phyloP scores from a whole-genome alignment of 352 stramenopile species.

The Aphanomyces astaci region DNA sequence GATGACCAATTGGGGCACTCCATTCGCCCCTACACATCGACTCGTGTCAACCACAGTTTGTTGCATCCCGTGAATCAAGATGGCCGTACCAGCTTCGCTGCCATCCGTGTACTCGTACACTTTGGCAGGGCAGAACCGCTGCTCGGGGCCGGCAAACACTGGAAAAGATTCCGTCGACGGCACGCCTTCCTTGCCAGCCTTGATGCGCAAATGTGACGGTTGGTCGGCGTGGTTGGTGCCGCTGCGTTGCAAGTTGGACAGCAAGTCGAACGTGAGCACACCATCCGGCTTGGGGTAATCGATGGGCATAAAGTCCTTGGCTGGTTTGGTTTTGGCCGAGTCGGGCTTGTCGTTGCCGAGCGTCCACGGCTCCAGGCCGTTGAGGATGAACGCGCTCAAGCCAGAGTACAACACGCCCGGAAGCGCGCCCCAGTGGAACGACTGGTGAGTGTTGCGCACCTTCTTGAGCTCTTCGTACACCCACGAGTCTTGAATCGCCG shows the following conservation, averaged over 20 bases:
- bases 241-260: conserved; percentile 96
- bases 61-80: conserved; percentile 1
- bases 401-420: conserved; percentile 92
- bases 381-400: conserved; percentile 88
- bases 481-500: conserved; percentile 90
- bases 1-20: conserved; percentile 92
- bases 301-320: conserved; percentile 87
- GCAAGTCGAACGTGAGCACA: conserved; percentile 95
- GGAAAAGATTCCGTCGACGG: conserved; percentile 83
- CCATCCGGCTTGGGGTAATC: conserved; percentile 96
- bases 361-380: conserved; percentile 96
- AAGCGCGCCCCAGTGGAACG: conserved; percentile 93
- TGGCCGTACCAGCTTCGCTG: conserved; percentile 35
- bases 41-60: background rate
- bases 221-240: conserved; percentile 99
- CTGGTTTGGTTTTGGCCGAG: conserved; percentile 87
- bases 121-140: conserved; percentile 96
- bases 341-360: conserved; percentile 80
- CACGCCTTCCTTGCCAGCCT: conserved; percentile 81
- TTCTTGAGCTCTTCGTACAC: conserved; percentile 95
- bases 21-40: conserved; percentile 34
- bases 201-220: conserved; percentile 95
- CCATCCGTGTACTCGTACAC: conserved; percentile 99
- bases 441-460: conserved; percentile 95
- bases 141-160: conserved; percentile 94